Conservation (phyloP, 2,329 filamentous ascomycete species). For the Colletotrichum destructivum region DNA sequence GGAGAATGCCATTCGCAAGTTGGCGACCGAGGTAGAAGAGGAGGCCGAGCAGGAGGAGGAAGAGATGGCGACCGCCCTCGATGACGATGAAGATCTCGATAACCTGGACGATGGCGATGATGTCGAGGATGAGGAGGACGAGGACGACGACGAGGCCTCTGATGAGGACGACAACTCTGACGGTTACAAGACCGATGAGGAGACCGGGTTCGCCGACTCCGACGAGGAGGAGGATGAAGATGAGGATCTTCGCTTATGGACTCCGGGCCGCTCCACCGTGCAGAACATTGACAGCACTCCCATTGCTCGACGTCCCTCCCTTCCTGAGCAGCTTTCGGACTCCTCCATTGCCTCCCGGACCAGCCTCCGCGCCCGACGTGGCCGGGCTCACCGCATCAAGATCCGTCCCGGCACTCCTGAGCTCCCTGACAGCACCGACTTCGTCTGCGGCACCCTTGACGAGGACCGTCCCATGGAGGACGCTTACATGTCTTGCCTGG, state of each 20-base stretch:
- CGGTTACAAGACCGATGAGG: constrained; percentile 83
- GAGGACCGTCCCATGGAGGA: constrained; percentile 96
- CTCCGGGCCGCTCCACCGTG: constrained; percentile 60
- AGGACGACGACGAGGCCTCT: constrained; percentile 67
- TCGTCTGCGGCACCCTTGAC: constrained; percentile 97
- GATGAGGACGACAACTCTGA: constrained; percentile 70
- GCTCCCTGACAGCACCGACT: constrained; percentile 96
- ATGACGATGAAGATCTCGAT: constrained; percentile 62
- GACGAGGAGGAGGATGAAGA: constrained; percentile 76
- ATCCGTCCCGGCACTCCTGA: constrained; percentile 82
- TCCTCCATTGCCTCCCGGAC: constrained; percentile 70
- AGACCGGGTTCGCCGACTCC: constrained; percentile 78
- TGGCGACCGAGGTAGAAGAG: constrained; percentile 92
- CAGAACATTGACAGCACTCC: constrained; percentile 55
- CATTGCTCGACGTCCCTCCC: constrained; percentile 57
- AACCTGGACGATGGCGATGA: constrained; percentile 66
- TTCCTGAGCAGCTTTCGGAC: constrained; percentile 68
- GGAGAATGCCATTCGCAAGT: constrained; percentile 87
- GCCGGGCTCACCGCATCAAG: constrained; percentile 60
- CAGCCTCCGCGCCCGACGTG: constrained; percentile 51
- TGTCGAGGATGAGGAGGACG: constrained; percentile 63
- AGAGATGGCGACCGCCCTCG: constrained; percentile 64
- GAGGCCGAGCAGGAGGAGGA: constrained; percentile 84
- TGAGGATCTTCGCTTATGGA: constrained; percentile 77
- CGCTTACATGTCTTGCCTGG: constrained; percentile 88